These are phyloP conservation scores for Emergomyces africanus DNA, from an alignment of 2,329 filamentous ascomycete species.

Conservation along the genomic window DNA sequence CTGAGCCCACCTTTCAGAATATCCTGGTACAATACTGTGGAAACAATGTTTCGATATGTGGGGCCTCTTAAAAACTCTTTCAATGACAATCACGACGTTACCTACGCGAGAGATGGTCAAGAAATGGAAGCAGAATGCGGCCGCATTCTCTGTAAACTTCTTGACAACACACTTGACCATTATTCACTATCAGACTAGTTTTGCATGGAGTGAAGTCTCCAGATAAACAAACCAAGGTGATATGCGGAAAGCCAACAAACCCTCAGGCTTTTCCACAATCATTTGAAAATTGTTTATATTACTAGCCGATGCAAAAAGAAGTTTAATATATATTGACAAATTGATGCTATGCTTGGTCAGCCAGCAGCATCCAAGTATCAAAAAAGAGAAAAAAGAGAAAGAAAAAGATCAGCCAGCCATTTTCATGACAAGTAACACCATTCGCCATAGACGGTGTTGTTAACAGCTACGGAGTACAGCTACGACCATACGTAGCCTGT, in stretches of 20 bases:
- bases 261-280: neutral
- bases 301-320: neutral
- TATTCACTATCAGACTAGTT: neutral
- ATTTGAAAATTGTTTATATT: neutral
- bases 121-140: conserved; percentile 32
- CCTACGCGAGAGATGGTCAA: conserved; percentile 40
- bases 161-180: conserved; percentile 14
- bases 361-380: neutral
- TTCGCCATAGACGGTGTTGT: neutral
- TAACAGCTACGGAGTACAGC: neutral
- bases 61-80: conserved; percentile 39
- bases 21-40: conserved; percentile 39
- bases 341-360: neutral
- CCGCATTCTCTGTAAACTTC: conserved; percentile 17
- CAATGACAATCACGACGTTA: conserved; percentile 37
- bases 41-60: conserved; percentile 35
- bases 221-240: neutral
- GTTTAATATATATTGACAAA: neutral
- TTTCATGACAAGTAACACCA: neutral
- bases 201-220: neutral
- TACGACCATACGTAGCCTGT: neutral
- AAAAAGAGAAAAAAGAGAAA: too few species aligned
- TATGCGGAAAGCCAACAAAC: neutral
- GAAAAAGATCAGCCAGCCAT: neutral
- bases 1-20: conserved; percentile 40